Evolutionary conservation across 345 rosid species (phyloP).

Genomic region (Trapa incisa): DNA sequence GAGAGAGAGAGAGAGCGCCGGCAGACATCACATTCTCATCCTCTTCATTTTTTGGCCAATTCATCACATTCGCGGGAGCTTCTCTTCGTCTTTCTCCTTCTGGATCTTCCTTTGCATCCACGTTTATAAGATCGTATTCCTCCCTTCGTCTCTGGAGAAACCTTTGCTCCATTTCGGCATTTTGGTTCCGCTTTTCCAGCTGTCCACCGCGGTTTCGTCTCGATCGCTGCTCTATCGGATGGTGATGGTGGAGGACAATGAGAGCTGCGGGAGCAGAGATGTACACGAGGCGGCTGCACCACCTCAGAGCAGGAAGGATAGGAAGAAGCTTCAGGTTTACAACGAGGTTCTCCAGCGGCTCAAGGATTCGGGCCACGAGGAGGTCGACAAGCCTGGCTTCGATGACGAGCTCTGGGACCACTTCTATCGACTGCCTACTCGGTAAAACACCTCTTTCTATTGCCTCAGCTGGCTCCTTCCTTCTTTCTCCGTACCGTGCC

Average conservation of each 20-base stretch:
- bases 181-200: conserved; percentile 3
- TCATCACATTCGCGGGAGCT: not conserved
- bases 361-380: conserved; percentile 34
- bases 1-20: conserved; percentile 1
- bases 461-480: not conserved
- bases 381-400: conserved; percentile 50
- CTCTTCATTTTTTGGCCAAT: not conserved
- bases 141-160: not conserved
- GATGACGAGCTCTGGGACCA: conserved; percentile 83
- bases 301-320: conserved; percentile 22
- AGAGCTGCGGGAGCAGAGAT: conserved; percentile 49
- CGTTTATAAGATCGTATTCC: not conserved
- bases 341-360: conserved; percentile 66
- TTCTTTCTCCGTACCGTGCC: conserved; percentile 3
- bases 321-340: conserved; percentile 56
- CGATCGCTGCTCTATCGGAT: not conserved
- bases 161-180: conserved; percentile 2
- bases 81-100: not conserved
- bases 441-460: conserved; percentile 26
- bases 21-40: conserved; percentile 5
- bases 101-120: not conserved
- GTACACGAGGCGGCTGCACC: conserved; percentile 14
- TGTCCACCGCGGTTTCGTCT: conserved; percentile 10
- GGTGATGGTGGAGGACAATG: conserved; percentile 39
- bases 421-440: conserved; percentile 79